A percentile compares a stretch with the other conserved stretches of the same genome.
Conservation (phyloP, 495 filamentous ascomycete genomes). For the Penicillium flavigenum region DNA sequence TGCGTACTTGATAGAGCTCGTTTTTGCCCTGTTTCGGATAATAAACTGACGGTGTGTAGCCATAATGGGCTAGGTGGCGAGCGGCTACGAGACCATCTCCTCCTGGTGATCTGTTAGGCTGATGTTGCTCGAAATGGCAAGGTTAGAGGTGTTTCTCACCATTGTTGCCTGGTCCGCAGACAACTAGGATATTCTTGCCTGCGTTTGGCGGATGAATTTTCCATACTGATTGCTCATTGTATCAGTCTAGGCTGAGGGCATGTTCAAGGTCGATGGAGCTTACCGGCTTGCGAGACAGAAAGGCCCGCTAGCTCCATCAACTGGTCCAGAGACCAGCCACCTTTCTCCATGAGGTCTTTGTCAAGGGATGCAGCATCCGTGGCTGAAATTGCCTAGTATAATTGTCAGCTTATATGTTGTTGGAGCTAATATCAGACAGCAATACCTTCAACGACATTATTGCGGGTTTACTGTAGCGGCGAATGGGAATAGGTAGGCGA, state of each 20-base stretch:
- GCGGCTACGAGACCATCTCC: slow-evolving; percentile 96
- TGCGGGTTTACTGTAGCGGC: slow-evolving; percentile 33
- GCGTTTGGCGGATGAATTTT: slow-evolving; percentile 68
- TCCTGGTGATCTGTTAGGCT: slow-evolving; percentile 47
- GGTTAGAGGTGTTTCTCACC: slow-evolving; percentile 50
- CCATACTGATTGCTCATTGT: slow-evolving; percentile 21
- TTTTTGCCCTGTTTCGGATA: slow-evolving; percentile 91
- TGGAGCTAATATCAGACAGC: not conserved
- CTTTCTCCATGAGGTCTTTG: slow-evolving; percentile 88
- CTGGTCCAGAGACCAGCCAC: slow-evolving; percentile 93
- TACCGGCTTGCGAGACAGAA: slow-evolving; percentile 89
- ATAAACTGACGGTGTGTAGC: slow-evolving; percentile 85
- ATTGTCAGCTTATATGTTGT: not conserved
- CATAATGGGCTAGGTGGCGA: slow-evolving; percentile 90
- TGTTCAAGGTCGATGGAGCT: slow-evolving; percentile 5
- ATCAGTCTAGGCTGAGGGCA: not conserved
- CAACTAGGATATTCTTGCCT: slow-evolving; percentile 76
- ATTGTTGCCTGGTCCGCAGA: slow-evolving; percentile 94
- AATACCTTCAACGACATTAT: slow-evolving; percentile 46
- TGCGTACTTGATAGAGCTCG: slow-evolving; percentile 74
- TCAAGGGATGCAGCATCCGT: slow-evolving; percentile 87
- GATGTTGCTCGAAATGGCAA: slow-evolving; percentile 1
- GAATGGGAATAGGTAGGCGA: slow-evolving; percentile 14
- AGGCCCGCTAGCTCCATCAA: slow-evolving; percentile 96
- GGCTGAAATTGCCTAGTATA: slow-evolving; percentile 71